These are phyloP conservation scores for Pisolithus sp. DNA, from an alignment of 768 basidiomycete species.

Conservation along the genomic window DNA sequence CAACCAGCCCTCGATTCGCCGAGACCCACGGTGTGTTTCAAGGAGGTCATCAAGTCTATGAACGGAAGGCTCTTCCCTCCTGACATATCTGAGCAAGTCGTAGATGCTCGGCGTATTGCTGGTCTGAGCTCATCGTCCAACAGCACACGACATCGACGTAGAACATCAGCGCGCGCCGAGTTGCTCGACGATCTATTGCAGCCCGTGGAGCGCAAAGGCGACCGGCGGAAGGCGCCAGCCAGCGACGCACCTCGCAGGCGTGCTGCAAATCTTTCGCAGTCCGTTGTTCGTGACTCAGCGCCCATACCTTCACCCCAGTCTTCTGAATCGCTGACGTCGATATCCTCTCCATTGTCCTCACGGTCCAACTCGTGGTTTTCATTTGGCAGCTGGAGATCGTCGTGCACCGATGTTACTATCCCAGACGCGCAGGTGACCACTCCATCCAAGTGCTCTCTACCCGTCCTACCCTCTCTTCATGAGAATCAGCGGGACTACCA, in stretches of 20 bases:
- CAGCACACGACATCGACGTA: constrained; percentile 12
- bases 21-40: constrained; percentile 43
- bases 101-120: constrained; percentile 25
- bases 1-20: constrained; percentile 7
- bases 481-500: constrained; percentile 29
- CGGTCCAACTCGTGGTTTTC: constrained; percentile 39
- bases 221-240: constrained; percentile 33
- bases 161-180: constrained; percentile 22
- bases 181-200: constrained; percentile 40
- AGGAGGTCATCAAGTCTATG: constrained; percentile 52
- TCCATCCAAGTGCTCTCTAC: constrained; percentile 22
- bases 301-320: constrained; percentile 17
- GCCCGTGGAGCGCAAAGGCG: constrained; percentile 37
- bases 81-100: constrained; percentile 28
- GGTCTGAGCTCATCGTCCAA: constrained; percentile 16
- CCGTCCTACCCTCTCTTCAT: constrained; percentile 24
- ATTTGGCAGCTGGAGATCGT: constrained; percentile 36
- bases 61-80: constrained; percentile 50
- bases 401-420: constrained; percentile 28
- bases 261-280: constrained; percentile 12
- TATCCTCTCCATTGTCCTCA: constrained; percentile 26
- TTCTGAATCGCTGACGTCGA: constrained; percentile 14
- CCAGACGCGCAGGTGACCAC: constrained; percentile 30
- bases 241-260: constrained; percentile 32
- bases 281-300: constrained; percentile 8